A percentile compares a stretch with the other conserved stretches of the same genome.
phyloP scores from a whole-genome alignment of 192 early-diverging fungal species.

The Paraglomus occultum region DNA sequence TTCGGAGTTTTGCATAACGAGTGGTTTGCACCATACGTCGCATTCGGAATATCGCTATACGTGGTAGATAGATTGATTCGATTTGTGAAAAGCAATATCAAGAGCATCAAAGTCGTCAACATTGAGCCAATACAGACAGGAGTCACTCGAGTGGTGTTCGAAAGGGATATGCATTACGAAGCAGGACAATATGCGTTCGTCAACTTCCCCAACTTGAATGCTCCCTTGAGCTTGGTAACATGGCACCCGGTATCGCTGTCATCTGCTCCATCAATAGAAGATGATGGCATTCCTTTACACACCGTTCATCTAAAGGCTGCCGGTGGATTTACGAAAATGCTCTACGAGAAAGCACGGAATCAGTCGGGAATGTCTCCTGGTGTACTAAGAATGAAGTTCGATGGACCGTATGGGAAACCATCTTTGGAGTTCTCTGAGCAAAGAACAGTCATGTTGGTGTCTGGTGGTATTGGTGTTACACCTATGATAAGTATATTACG shows the following conservation, averaged over 20 bases:
- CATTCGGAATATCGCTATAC: slow-evolving; percentile 31
- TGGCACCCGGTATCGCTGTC: slow-evolving; percentile 28
- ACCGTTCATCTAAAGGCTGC: slow-evolving; percentile 39
- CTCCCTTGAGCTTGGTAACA: background rate
- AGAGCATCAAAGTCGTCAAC: slow-evolving; percentile 6
- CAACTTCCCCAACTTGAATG: slow-evolving; percentile 25
- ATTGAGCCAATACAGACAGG: slow-evolving; percentile 5
- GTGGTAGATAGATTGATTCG: slow-evolving; percentile 36
- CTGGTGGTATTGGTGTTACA: slow-evolving; percentile 45
- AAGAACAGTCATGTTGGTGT: slow-evolving; percentile 27
- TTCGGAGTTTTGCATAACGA: slow-evolving; percentile 36
- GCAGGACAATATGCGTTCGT: slow-evolving; percentile 48
- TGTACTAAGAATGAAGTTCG: slow-evolving; percentile 30
- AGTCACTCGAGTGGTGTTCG: slow-evolving; percentile 28
- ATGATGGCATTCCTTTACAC: background rate
- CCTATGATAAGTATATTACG: slow-evolving; percentile 40
- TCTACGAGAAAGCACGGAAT: slow-evolving; percentile 21
- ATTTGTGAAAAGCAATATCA: slow-evolving; percentile 33
- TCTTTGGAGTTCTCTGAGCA: slow-evolving; percentile 37
- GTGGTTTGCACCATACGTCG: slow-evolving; percentile 31
- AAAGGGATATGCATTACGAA: slow-evolving; percentile 27
- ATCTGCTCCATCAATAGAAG: slow-evolving; percentile 7
- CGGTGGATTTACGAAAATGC: slow-evolving; percentile 32
- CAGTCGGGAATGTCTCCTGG: background rate
- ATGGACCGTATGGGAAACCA: slow-evolving; percentile 45